Evolutionary conservation across 441 rosid genomes (phyloP), one percentile per base, ranked within the genome.

Genomic region (Croton setiger): DNA sequence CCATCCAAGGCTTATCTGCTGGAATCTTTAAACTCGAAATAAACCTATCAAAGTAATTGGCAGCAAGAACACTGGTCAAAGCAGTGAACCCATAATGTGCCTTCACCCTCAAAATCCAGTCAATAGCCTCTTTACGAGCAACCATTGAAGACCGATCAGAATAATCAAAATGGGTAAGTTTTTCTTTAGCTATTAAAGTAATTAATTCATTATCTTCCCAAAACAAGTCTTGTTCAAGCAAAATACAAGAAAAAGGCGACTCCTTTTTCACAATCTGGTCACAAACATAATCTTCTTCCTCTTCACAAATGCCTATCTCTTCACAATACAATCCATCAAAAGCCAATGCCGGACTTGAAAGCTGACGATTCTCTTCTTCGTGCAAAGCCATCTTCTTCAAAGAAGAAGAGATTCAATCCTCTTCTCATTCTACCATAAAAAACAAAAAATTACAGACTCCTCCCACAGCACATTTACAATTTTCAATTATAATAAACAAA

Each of bases 291-390:
- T 63, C 71, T 14, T 58, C 64, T 60, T 55, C 71, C 70, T 80
- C 87, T 18, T 68, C 89, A 37, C 68, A 90, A 66, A 85, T 79
- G 57, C 80, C 75, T 71, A 82, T 88, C 69, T 93, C 98, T 71
- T 90, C 92, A 35, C 98, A 93, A 71, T 72, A 89, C 11, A 93
- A 92, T 1, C 75, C 85, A 65, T 91, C 91, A 45, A 81, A 81
- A 63, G 70, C 64, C 65, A 77, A 72, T 47, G 58, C 71, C 64
- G 86, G 74, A 72, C 68, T 75, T 64, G 73, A 84, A 63, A 5
- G 78, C 57, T 62, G 67, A 41, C 67, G 74, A 36, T 71, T 74
- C 18, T 83, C 85, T 49, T 80, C 82, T 54, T 80, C 81, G 73
- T 74, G 81, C 72, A 84, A 78, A 80, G 88, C 81, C 81, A 78